Conservation (phyloP, 768 basidiomycete genomes). For the Amanita exitialis region DNA sequence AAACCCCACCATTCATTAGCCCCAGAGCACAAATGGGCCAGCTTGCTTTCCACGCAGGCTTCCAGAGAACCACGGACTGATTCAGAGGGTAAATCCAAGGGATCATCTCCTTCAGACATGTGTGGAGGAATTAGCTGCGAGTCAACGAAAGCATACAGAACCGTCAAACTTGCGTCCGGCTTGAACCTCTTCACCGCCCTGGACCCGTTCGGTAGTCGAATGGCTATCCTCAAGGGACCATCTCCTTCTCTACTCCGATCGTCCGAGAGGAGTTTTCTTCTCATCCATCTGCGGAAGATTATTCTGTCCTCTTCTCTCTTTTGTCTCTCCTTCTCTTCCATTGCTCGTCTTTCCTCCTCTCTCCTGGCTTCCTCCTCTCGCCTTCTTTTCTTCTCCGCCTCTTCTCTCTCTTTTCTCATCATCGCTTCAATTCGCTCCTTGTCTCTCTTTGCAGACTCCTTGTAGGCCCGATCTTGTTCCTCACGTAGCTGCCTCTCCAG, state of each 20-base stretch:
- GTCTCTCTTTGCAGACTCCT: conserved; percentile 54
- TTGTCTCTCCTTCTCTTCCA: conserved; percentile 10
- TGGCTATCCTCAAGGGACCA: conserved; percentile 31
- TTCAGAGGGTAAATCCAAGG: conserved; percentile 28
- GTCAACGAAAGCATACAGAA: conserved; percentile 70
- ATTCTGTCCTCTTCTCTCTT: conserved; percentile 20
- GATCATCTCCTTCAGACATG: conserved; percentile 28
- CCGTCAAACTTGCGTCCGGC: conserved; percentile 38
- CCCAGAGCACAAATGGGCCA: conserved; percentile 7
- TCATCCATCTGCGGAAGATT: conserved; percentile 53
- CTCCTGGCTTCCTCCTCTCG: conserved; percentile 19
- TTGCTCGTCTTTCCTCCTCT: conserved; percentile 36
- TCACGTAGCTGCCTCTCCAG: conserved; percentile 56
- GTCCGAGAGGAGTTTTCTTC: conserved; percentile 32
- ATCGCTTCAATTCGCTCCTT: conserved; percentile 52
- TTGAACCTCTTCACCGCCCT: conserved; percentile 52
- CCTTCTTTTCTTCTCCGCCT: conserved; percentile 24
- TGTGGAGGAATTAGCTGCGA: conserved; percentile 39
- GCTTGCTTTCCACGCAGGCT: conserved; percentile 20
- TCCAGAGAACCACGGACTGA: conserved; percentile 25
- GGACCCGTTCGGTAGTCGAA: conserved; percentile 46
- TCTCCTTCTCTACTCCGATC: conserved; percentile 15
- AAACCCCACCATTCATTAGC: conserved; percentile 64
- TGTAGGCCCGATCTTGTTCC: conserved; percentile 77
- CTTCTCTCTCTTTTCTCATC: conserved; percentile 31